phyloP scores from a whole-genome alignment of 768 basidiomycete genomes.

The Suillus plorans region DNA sequence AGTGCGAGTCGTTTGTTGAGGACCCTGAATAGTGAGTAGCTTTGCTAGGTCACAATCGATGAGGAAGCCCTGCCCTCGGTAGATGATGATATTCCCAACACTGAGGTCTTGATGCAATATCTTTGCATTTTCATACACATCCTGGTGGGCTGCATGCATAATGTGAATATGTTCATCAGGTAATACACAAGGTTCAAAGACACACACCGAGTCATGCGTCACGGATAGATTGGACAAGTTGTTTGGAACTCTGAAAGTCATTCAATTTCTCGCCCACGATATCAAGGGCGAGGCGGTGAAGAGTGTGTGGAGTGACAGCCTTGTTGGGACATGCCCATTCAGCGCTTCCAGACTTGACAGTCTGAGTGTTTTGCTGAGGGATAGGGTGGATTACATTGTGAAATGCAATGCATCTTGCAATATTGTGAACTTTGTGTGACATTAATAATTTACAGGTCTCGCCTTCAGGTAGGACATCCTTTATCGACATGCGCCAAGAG shows the following conservation, averaged over 20 bases:
- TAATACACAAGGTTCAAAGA: no score
- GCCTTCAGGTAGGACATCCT: neutral
- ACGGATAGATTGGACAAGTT: slow-evolving; percentile 3
- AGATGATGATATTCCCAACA: no score
- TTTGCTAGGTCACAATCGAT: no score
- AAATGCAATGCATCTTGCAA: neutral
- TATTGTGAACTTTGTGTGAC: neutral
- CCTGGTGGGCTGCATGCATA: no score
- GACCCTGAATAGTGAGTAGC: no score
- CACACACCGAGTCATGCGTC: neutral
- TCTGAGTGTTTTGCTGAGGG: neutral
- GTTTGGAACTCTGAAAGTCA: neutral
- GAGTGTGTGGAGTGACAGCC: neutral
- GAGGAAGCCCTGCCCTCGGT: no score
- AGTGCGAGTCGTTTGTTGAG: no score
- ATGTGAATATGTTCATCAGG: no score
- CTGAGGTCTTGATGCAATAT: no score
- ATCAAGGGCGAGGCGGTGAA: slow-evolving; percentile 1
- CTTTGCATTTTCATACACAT: no score
- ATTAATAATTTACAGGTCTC: slow-evolving; percentile 1
- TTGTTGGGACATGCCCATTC: neutral
- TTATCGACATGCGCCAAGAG: no score
- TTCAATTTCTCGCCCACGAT: neutral
- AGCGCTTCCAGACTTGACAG: neutral
- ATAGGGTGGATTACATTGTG: neutral